A percentile compares a stretch with the other conserved stretches of the same genome.
Evolutionary conservation across 345 rosid genomes (phyloP).

Genomic region (Psidium guajava): DNA sequence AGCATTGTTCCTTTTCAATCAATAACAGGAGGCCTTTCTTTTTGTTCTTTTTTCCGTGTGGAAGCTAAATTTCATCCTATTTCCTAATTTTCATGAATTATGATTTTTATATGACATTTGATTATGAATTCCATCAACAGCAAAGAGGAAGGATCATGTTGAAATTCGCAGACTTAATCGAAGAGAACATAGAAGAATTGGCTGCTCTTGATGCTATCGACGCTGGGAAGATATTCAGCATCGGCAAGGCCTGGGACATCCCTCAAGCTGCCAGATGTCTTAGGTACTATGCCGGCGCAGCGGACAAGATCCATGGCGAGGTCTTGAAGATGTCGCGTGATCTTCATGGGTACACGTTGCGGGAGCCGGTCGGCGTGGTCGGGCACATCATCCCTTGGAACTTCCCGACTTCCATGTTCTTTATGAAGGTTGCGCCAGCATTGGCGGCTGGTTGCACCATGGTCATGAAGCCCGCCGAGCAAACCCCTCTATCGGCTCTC

Average conservation of each 20-base stretch:
- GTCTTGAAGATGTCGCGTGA: constrained; percentile 46
- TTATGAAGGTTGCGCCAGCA: constrained; percentile 55
- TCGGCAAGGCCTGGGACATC: constrained; percentile 37
- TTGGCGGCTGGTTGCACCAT: constrained; percentile 89
- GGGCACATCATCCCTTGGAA: constrained; percentile 91
- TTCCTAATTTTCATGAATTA: not conserved
- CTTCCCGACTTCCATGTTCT: constrained; percentile 55
- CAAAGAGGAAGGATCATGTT: constrained; percentile 50
- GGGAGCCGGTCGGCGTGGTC: constrained; percentile 74
- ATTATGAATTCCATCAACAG: constrained; percentile 11
- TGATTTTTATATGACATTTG: not conserved
- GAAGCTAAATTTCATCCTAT: not conserved
- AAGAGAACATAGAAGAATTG: constrained; percentile 46
- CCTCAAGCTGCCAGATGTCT: constrained; percentile 23
- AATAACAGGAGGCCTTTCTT: not conserved
- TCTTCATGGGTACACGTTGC: constrained; percentile 61
- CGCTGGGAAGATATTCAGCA: constrained; percentile 47
- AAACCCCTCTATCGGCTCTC: constrained; percentile 80
- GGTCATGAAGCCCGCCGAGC: constrained; percentile 86
- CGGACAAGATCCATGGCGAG: constrained; percentile 83
- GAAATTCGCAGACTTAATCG: constrained; percentile 57
- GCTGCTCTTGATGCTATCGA: constrained; percentile 62
- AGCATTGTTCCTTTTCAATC: not conserved
- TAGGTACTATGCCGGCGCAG: constrained; percentile 80
- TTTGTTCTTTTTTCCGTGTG: not conserved